Percentiles rank a stretch among this genome's conserved stretches.
phyloP scores from a whole-genome alignment of 805 yeast genomes.

The Starmerella stigmatis region DNA sequence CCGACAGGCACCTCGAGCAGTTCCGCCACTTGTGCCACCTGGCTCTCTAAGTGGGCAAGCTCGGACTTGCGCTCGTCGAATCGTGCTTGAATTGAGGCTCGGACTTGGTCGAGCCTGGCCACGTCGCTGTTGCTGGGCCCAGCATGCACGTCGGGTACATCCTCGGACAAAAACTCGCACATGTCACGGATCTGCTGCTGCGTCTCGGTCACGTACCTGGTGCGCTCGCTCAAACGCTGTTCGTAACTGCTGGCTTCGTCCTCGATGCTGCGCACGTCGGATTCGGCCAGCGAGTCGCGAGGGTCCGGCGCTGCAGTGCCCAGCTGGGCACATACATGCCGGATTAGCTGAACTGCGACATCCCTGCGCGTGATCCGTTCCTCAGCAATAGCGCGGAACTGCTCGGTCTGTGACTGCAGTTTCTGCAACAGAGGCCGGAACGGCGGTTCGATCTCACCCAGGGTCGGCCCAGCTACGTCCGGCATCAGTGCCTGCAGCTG shows the following conservation, averaged over 20 bases:
- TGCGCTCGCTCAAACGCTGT: not conserved
- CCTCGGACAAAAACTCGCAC: not conserved
- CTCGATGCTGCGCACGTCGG: not conserved
- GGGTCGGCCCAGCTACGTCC: not conserved
- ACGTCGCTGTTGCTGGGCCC: not conserved
- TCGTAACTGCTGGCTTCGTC: not conserved
- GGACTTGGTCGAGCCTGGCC: not conserved
- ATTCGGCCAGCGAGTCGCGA: conserved; percentile 1
- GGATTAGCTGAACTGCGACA: not conserved
- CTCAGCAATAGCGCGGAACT: not conserved
- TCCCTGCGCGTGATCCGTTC: not conserved
- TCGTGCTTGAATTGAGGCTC: not conserved
- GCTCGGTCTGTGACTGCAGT: not conserved
- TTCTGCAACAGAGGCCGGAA: not conserved
- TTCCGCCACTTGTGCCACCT: not conserved
- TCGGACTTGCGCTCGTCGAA: not conserved
- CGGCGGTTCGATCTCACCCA: conserved; percentile 3
- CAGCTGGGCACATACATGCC: not conserved
- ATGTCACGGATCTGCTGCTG: not conserved
- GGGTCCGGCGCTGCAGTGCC: not conserved
- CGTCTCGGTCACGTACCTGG: not conserved
- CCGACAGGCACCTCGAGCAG: not conserved
- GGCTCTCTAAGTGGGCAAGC: not conserved
- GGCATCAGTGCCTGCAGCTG: not conserved
- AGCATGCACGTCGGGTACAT: not conserved